A percentile compares a stretch with the other conserved stretches of the same genome.
phyloP scores from a whole-genome alignment of 2,329 filamentous ascomycete genomes.

The Talaromyces sp. region DNA sequence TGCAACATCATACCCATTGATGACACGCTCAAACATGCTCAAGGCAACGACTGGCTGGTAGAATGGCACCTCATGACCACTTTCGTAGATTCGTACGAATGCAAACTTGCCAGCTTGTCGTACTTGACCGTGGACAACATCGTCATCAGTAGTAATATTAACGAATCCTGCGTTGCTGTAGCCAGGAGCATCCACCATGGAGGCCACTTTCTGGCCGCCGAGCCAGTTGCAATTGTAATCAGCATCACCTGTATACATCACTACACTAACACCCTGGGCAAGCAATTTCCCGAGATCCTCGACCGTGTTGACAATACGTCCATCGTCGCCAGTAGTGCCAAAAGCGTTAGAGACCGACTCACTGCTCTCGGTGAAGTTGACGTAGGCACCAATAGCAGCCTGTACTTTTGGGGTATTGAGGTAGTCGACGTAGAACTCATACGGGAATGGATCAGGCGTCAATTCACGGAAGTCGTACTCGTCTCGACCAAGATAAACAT shows the following conservation, averaged over 20 bases:
- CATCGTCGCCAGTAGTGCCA: conserved; percentile 46
- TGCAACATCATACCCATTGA: conserved; percentile 52
- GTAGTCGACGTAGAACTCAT: conserved; percentile 53
- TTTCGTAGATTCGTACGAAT: conserved; percentile 48
- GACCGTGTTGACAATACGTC: conserved; percentile 41
- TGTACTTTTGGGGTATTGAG: conserved; percentile 59
- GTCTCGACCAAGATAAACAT: conserved; percentile 47
- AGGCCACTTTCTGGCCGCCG: conserved; percentile 52
- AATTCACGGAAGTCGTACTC: conserved; percentile 59
- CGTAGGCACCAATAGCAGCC: conserved; percentile 55
- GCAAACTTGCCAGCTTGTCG: conserved; percentile 50
- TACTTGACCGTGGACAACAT: conserved; percentile 47
- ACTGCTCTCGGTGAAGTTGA: conserved; percentile 55
- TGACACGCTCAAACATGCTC: conserved; percentile 52
- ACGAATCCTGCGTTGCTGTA: conserved; percentile 54
- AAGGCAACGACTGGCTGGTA: conserved; percentile 56
- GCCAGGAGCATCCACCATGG: conserved; percentile 44
- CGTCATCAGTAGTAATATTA: conserved; percentile 39
- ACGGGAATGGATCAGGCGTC: conserved; percentile 52
- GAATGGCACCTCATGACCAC: conserved; percentile 50
- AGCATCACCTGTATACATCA: conserved; percentile 57
- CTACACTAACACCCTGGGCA: conserved; percentile 56
- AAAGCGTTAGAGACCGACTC: conserved; percentile 49
- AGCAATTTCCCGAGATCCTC: conserved; percentile 51
- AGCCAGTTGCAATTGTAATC: conserved; percentile 60